Evolutionary conservation across 257 asterid genomes (phyloP).

Genomic region (Capsicum chinense): DNA sequence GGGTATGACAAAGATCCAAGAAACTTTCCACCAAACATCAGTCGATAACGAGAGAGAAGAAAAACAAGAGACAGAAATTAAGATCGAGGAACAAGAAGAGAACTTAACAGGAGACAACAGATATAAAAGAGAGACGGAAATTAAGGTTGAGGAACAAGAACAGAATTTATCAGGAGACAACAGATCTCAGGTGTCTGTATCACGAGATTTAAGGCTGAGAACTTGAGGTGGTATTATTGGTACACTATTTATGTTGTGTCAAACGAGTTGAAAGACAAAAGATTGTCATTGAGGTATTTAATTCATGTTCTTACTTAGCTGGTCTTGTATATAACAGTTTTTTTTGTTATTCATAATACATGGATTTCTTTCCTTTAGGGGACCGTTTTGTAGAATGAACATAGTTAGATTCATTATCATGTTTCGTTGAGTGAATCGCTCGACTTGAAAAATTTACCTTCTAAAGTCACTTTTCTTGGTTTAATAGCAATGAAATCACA

Average conservation of each 20-base stretch:
- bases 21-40: constrained; percentile 69
- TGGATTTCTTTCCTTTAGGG: neutral
- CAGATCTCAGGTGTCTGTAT: constrained; percentile 36
- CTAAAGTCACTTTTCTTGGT: neutral
- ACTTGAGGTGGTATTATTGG: neutral
- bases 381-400: neutral
- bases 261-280: neutral
- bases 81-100: constrained; percentile 54
- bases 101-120: constrained; percentile 35
- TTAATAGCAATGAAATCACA: neutral
- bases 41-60: constrained; percentile 50
- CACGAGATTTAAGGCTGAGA: constrained; percentile 15
- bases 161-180: constrained; percentile 39
- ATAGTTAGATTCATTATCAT: neutral
- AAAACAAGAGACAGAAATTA: constrained; percentile 47
- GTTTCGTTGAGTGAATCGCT: neutral
- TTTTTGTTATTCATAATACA: neutral
- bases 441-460: neutral
- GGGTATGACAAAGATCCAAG: constrained; percentile 92
- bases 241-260: neutral
- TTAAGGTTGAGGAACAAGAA: constrained; percentile 52
- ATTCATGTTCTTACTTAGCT: constrained; percentile 13
- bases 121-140: constrained; percentile 43
- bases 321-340: neutral
- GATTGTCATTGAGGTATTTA: neutral